phyloP scores from a whole-genome alignment of 257 asterid genomes.

The Gentiana dahurica region DNA sequence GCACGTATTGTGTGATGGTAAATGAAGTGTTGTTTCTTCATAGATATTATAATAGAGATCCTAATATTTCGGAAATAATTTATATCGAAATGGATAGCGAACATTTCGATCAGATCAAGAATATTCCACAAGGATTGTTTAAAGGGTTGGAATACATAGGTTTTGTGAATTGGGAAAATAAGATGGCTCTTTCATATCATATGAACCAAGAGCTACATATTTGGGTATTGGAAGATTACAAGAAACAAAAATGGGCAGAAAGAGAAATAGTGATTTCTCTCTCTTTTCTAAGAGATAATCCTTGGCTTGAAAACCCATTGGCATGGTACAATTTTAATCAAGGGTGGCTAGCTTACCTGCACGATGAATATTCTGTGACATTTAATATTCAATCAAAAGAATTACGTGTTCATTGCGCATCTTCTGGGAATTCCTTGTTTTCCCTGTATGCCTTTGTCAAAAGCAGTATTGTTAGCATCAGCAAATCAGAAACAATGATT shows the following conservation, averaged over 20 bases:
- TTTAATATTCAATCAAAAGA: conserved; percentile 1
- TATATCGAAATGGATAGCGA: conserved; percentile 25
- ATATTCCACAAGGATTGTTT: background rate
- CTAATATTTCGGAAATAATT: conserved; percentile 1
- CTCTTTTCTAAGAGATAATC: conserved; percentile 8
- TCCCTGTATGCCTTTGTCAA: too few species aligned
- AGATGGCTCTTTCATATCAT: conserved; percentile 10
- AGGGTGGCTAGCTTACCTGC: background rate
- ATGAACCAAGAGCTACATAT: conserved; percentile 9
- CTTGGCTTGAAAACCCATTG: background rate
- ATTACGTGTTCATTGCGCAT: too few species aligned
- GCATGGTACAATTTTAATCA: background rate
- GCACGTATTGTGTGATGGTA: background rate
- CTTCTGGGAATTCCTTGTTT: too few species aligned
- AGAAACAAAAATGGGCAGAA: conserved; percentile 16
- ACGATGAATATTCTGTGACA: background rate
- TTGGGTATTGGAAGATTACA: conserved; percentile 21
- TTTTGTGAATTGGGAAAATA: conserved; percentile 20
- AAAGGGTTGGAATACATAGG: background rate
- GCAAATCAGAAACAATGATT: too few species aligned
- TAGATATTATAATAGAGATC: background rate
- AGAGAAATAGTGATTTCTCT: conserved; percentile 11
- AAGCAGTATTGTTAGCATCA: too few species aligned
- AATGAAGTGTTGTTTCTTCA: conserved; percentile 6
- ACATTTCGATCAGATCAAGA: background rate